These are phyloP conservation scores for Thecaphora thlaspeos DNA, from an alignment of 1,284 basidiomycete genomes.

Conservation along the genomic window DNA sequence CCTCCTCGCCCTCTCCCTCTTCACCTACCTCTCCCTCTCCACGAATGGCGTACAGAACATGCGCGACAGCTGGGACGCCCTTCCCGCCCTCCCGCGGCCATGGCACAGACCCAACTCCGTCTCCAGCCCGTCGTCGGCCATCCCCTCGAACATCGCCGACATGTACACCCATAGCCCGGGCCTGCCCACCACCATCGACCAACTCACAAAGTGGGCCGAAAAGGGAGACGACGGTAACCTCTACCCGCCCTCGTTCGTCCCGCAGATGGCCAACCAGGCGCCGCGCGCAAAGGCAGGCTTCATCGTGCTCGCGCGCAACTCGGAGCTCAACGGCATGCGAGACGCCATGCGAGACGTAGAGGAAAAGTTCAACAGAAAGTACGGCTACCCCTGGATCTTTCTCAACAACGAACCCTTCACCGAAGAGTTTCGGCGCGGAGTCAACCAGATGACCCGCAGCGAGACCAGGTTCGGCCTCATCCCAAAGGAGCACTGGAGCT, in stretches of 20 bases:
- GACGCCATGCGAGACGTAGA: constrained; percentile 39
- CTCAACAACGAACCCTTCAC: constrained; percentile 58
- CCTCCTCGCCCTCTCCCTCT: constrained; percentile 37
- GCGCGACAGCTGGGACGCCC: constrained; percentile 21
- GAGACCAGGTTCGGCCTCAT: constrained; percentile 72
- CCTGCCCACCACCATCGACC: constrained; percentile 37
- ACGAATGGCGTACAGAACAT: constrained; percentile 25
- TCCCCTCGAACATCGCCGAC: constrained; percentile 30
- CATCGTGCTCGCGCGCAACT: constrained; percentile 55
- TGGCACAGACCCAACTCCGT: constrained; percentile 16
- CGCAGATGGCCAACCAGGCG: constrained; percentile 42
- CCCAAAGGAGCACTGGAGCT: constrained; percentile 76
- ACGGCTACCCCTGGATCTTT: constrained; percentile 59
- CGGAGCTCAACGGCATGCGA: constrained; percentile 51
- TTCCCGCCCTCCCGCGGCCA: constrained; percentile 13
- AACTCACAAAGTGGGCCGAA: constrained; percentile 43
- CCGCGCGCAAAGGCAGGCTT: constrained; percentile 57
- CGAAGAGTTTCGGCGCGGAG: constrained; percentile 57
- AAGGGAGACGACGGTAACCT: constrained; percentile 50
- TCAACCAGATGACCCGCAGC: constrained; percentile 48
- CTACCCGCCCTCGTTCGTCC: constrained; percentile 51
- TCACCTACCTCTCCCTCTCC: constrained; percentile 44
- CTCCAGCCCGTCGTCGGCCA: constrained; percentile 3
- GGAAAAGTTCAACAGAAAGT: constrained; percentile 53
- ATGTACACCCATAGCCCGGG: constrained; percentile 47